Base-by-base conservation (phyloP, 2,329 filamentous ascomycete species). In the Trichoderma harzianum region DNA sequence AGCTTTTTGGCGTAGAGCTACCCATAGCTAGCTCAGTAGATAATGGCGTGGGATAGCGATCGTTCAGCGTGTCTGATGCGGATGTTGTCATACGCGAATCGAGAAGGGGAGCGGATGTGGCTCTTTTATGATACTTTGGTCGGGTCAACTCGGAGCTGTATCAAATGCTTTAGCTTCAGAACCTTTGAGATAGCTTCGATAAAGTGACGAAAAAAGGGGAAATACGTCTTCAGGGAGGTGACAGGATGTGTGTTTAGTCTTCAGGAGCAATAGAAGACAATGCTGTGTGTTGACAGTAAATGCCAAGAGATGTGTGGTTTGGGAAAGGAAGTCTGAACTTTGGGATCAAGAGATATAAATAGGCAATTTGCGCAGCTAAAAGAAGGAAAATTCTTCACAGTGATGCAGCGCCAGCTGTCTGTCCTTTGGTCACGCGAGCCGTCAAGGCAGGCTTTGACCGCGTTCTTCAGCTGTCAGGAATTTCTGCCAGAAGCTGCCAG, bases 31-130 rank as follows among this genome's bases (percentile, higher is more conserved):
- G 12, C 70, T 60, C 75, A 60, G 70, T 76, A 28, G 68, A 70
- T 36, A 73, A 73, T 65, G 75, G 74, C 24, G 74, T 74, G 66
- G 69, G 72, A 55, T 72, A 75, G 43, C 71, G 47, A 21, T 70
- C 71, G 36, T 70, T 66, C 21, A 68, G 72, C 8, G 68, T 32
- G 28, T 58, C 36, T 30, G 65, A 32, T 14, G 60, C 60, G 5
- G 57, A 12, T 18, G 39, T 70, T 6, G 72, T 53, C 16, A 75
- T 74, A 24, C 70, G 72, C 24, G 73, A 79, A 10, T 81, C 78
- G 67, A 85, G 83, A 72, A 84, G 81, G 12, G 86, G 86, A 7
- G 85, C 86, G 10, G 86, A 88, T 21, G 83, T 82, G 3, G 86
- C 83, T 71, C 86, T 79, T 75, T 86, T 87, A 76, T 88, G 86